Evolutionary conservation across 2,329 filamentous ascomycete genomes (phyloP).

Genomic region (Aspergillus sp.): DNA sequence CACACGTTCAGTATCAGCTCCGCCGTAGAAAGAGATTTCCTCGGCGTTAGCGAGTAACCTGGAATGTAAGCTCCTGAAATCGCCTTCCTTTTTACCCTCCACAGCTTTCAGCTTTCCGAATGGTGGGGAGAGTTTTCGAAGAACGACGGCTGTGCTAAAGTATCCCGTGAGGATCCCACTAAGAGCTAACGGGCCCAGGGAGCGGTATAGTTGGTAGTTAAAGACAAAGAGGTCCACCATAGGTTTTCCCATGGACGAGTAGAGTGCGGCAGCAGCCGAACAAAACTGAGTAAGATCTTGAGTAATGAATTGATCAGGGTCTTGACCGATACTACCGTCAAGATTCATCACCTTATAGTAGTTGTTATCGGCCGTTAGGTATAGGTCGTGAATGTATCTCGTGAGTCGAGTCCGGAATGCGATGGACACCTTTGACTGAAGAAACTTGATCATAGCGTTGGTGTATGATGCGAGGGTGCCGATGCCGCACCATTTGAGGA

Average conservation of each 20-base stretch:
- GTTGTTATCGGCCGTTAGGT: slow-evolving; percentile 89
- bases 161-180: slow-evolving; percentile 89
- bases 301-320: slow-evolving; percentile 95
- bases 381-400: slow-evolving; percentile 94
- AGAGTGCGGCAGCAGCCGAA: slow-evolving; percentile 83
- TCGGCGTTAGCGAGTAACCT: slow-evolving; percentile 94
- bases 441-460: slow-evolving; percentile 98
- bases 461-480: slow-evolving; percentile 94
- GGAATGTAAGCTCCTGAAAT: slow-evolving; percentile 88
- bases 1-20: slow-evolving; percentile 89
- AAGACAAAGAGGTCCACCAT: slow-evolving; percentile 97
- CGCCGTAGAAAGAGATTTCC: slow-evolving; percentile 96
- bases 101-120: slow-evolving; percentile 97
- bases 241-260: slow-evolving; percentile 96
- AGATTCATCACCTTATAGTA: slow-evolving; percentile 95
- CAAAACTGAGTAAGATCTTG: slow-evolving; percentile 97
- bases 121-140: slow-evolving; percentile 84
- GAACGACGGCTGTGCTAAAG: slow-evolving; percentile 85
- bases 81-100: slow-evolving; percentile 90
- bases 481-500: slow-evolving; percentile 92
- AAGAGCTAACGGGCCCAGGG: slow-evolving; percentile 82
- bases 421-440: slow-evolving; percentile 97
- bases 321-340: slow-evolving; percentile 87
- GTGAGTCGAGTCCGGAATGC: slow-evolving; percentile 94
- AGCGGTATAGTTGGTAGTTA: slow-evolving; percentile 94